Evolutionary conservation across 257 asterid species (phyloP).

Genomic region (Scutellaria galericulata): DNA sequence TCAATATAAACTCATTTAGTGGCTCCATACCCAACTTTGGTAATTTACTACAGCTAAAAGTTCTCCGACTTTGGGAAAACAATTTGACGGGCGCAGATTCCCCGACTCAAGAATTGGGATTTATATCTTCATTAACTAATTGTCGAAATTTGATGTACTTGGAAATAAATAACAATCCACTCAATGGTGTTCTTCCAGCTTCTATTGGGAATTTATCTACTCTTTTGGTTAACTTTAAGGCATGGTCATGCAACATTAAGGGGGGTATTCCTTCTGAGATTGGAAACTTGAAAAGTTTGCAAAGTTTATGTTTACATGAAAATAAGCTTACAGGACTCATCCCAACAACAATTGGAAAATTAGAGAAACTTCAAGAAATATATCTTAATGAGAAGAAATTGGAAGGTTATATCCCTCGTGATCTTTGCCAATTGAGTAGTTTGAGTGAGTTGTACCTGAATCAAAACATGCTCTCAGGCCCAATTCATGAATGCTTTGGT

Average conservation of each 20-base stretch:
- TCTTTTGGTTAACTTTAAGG: constrained; percentile 11
- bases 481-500: constrained; percentile 40
- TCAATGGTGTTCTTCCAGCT: constrained; percentile 35
- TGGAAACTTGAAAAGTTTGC: constrained; percentile 31
- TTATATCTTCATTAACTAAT: constrained; percentile 30
- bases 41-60: constrained; percentile 31
- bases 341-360: constrained; percentile 16
- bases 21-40: constrained; percentile 47
- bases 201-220: constrained; percentile 33
- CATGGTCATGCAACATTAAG: constrained; percentile 9
- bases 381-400: constrained; percentile 20
- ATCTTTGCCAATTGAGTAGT: constrained; percentile 34
- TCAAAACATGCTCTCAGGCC: constrained; percentile 35
- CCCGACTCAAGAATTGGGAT: background rate
- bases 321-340: constrained; percentile 15
- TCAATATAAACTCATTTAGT: constrained; percentile 36
- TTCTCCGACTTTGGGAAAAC: constrained; percentile 39
- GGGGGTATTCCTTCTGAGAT: constrained; percentile 36
- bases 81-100: constrained; percentile 38
- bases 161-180: constrained; percentile 31
- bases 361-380: constrained; percentile 6
- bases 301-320: background rate
- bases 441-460: background rate
- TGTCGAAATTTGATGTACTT: constrained; percentile 30
- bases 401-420: constrained; percentile 31